Conservation (phyloP, 2,329 filamentous ascomycete genomes). For the Conoideocrella luteorostrata region DNA sequence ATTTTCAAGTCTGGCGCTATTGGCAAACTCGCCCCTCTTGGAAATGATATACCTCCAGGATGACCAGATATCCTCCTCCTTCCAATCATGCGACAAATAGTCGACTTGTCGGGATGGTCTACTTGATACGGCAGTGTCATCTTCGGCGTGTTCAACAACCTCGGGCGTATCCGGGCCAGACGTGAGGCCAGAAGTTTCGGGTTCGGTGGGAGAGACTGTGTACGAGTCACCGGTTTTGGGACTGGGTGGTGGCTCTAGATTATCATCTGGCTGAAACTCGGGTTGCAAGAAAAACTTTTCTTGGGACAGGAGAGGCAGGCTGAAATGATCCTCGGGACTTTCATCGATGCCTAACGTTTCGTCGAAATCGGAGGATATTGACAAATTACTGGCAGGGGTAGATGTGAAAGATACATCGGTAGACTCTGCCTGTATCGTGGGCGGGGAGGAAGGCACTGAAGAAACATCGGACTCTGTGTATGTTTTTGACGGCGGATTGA, state of each 20-base stretch:
- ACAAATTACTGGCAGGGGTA: conserved; percentile 58
- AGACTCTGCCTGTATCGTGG: conserved; percentile 44
- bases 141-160: conserved; percentile 57
- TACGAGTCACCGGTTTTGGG: conserved; percentile 45
- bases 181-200: conserved; percentile 43
- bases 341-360: conserved; percentile 38
- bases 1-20: conserved; percentile 81
- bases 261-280: conserved; percentile 27
- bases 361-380: conserved; percentile 52
- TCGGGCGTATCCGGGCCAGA: conserved; percentile 54
- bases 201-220: conserved; percentile 46
- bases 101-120: conserved; percentile 87
- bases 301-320: conserved; percentile 39
- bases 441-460: conserved; percentile 51
- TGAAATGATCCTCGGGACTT: conserved; percentile 39
- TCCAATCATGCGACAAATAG: conserved; percentile 89
- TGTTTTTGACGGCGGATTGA: conserved; percentile 33
- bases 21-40: conserved; percentile 70
- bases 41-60: conserved; percentile 92
- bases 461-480: conserved; percentile 44
- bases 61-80: conserved; percentile 93
- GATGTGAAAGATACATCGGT: conserved; percentile 54
- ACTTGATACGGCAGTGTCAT: conserved; percentile 69
- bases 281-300: conserved; percentile 36
- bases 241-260: conserved; percentile 44